Conservation (phyloP, 2,329 filamentous ascomycete genomes). For the Trichoderma oligosporum region DNA sequence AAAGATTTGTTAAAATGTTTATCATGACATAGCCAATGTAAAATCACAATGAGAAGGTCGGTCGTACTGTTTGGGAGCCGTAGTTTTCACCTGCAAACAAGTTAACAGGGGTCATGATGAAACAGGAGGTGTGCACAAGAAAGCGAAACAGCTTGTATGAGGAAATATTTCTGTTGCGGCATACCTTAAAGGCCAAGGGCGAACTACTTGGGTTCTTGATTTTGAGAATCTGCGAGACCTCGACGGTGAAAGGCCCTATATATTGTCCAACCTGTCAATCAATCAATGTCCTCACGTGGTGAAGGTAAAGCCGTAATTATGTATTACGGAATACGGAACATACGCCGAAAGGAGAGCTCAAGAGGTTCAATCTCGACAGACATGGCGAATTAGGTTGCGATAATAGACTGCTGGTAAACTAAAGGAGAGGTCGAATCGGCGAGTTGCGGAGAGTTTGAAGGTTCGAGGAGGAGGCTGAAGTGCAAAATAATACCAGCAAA, state of each 20-base stretch:
- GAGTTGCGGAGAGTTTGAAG: too few species aligned
- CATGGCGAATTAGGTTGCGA: constrained; percentile 55
- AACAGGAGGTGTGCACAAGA: constrained; percentile 13
- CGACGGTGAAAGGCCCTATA: constrained; percentile 62
- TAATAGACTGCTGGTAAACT: background rate
- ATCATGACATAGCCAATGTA: background rate
- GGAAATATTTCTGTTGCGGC: constrained; percentile 20
- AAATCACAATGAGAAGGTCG: constrained; percentile 33
- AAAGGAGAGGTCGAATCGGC: background rate
- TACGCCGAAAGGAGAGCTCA: constrained; percentile 93
- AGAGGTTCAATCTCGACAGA: constrained; percentile 88
- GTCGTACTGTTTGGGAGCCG: constrained; percentile 90
- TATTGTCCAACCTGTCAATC: constrained; percentile 20
- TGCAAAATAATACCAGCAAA: background rate
- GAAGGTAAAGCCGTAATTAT: background rate
- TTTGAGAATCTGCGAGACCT: constrained; percentile 61
- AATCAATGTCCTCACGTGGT: constrained; percentile 14
- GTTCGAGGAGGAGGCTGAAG: too few species aligned
- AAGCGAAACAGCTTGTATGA: background rate
- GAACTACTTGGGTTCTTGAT: constrained; percentile 61
- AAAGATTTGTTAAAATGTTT: background rate
- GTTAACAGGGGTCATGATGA: constrained; percentile 21
- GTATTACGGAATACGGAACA: constrained; percentile 37
- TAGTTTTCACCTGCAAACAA: constrained; percentile 82
- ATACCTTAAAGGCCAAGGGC: constrained; percentile 68